Conservation (phyloP, 768 basidiomycete genomes). For the Lactifluus volemus region DNA sequence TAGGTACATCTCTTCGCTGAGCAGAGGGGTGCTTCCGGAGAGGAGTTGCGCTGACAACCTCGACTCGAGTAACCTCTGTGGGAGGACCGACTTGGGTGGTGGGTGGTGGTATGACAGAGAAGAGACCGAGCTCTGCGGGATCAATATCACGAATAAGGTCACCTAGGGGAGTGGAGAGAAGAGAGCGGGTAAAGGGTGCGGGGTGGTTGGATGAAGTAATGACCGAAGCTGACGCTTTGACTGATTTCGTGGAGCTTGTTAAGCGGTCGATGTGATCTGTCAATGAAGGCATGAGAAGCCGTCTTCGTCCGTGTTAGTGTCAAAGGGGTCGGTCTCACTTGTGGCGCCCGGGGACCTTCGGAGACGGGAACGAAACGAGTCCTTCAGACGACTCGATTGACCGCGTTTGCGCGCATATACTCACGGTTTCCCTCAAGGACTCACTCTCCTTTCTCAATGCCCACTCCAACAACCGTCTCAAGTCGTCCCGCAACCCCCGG, state of each 20-base stretch:
- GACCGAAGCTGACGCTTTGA: conserved; percentile 36
- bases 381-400: too few species aligned
- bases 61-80: conserved; percentile 49
- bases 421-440: background rate
- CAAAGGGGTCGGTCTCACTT: background rate
- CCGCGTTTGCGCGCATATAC: background rate
- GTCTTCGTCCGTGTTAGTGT: background rate
- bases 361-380: background rate
- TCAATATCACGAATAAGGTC: conserved; percentile 78
- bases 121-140: conserved; percentile 69
- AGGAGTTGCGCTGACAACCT: conserved; percentile 65
- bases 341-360: background rate
- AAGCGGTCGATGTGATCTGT: conserved; percentile 65
- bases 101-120: conserved; percentile 41
- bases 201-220: conserved; percentile 17
- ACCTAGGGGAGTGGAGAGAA: conserved; percentile 53
- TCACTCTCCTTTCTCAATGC: background rate
- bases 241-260: conserved; percentile 40
- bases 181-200: conserved; percentile 53
- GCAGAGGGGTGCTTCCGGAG: conserved; percentile 41
- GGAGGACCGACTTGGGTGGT: conserved; percentile 20
- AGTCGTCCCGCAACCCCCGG: conserved; percentile 19
- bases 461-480: background rate
- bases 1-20: conserved; percentile 26
- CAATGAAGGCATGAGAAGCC: conserved; percentile 40